A percentile compares a stretch with the other conserved stretches of the same genome.
These are phyloP conservation scores for Geosmithia morbida DNA, from an alignment of 2,329 filamentous ascomycete species.

Conservation along the genomic window DNA sequence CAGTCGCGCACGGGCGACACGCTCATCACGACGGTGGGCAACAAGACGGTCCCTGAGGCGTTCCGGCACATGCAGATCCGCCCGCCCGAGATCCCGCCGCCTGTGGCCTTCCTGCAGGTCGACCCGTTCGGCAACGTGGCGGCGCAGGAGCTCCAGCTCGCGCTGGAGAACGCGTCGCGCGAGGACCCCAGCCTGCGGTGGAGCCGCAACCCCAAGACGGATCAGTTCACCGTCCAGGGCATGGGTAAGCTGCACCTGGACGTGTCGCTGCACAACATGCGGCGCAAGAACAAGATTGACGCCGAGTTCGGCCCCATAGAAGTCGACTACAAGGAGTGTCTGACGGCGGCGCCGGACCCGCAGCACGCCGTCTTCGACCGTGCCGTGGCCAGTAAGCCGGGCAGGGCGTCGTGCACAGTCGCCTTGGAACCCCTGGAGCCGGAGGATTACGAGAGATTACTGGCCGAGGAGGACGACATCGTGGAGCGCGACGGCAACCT, in stretches of 20 bases:
- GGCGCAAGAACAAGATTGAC: conserved; percentile 80
- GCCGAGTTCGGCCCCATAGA: conserved; percentile 81
- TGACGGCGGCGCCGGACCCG: conserved; percentile 41
- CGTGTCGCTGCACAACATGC: conserved; percentile 75
- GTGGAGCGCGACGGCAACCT: conserved; percentile 57
- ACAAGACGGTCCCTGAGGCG: conserved; percentile 48
- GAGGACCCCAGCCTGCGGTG: conserved; percentile 90
- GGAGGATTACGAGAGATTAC: conserved; percentile 15
- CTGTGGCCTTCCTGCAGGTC: conserved; percentile 92
- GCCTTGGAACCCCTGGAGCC: conserved; percentile 46
- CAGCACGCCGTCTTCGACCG: conserved; percentile 59
- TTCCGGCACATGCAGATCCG: conserved; percentile 68
- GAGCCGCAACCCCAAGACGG: conserved; percentile 73
- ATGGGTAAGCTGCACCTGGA: conserved; percentile 97
- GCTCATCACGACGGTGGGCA: conserved; percentile 55
- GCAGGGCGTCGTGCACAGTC: conserved; percentile 63
- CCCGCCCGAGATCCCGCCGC: conserved; percentile 78
- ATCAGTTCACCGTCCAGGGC: conserved; percentile 82
- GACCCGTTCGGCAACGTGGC: conserved; percentile 67
- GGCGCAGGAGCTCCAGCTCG: conserved; percentile 64
- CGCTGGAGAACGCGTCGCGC: conserved; percentile 62
- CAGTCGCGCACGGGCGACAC: conserved; percentile 90
- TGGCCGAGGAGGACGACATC: conserved; percentile 20
- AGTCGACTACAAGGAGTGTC: conserved; percentile 84
- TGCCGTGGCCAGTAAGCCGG: conserved; percentile 63